Percentiles rank a stretch among this genome's conserved stretches.
These are phyloP conservation scores for Aspergillus neoniger DNA, from an alignment of 2,329 filamentous ascomycete genomes.

Conservation along the genomic window DNA sequence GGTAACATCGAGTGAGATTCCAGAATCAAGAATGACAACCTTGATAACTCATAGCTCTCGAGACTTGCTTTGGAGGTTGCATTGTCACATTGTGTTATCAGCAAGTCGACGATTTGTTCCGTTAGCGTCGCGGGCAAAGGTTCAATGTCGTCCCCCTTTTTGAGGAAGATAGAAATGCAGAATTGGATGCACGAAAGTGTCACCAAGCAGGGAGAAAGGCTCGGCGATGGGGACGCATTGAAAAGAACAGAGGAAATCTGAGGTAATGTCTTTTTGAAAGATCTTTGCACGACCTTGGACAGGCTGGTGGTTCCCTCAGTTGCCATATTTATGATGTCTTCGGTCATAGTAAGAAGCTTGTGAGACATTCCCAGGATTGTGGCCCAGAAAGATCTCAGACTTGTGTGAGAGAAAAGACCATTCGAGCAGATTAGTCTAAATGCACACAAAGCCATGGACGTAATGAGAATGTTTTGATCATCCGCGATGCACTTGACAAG, in stretches of 20 bases:
- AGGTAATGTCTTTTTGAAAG: slow-evolving; percentile 30
- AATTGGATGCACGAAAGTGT: slow-evolving; percentile 37
- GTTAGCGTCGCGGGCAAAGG: slow-evolving; percentile 31
- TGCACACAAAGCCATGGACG: slow-evolving; percentile 35
- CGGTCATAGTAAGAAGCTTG: slow-evolving; percentile 29
- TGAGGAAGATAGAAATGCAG: slow-evolving; percentile 34
- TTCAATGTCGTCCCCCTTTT: slow-evolving; percentile 31
- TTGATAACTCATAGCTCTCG: slow-evolving; percentile 28
- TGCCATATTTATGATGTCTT: slow-evolving; percentile 30
- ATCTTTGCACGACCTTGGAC: slow-evolving; percentile 34
- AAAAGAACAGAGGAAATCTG: slow-evolving; percentile 30
- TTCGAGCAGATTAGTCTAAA: slow-evolving; percentile 34
- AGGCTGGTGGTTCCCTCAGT: slow-evolving; percentile 27
- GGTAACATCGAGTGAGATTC: slow-evolving; percentile 40
- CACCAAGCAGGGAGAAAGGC: slow-evolving; percentile 36
- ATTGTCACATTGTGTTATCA: slow-evolving; percentile 22
- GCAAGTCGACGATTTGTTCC: slow-evolving; percentile 31
- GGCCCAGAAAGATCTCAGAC: slow-evolving; percentile 33
- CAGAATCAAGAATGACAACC: slow-evolving; percentile 38
- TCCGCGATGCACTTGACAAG: slow-evolving; percentile 64
- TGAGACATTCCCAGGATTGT: slow-evolving; percentile 33
- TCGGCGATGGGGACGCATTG: slow-evolving; percentile 18
- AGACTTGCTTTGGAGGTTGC: slow-evolving; percentile 1
- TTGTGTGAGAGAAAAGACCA: slow-evolving; percentile 31
- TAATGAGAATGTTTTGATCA: slow-evolving; percentile 55